Base-by-base conservation (phyloP, 306 rosid genomes). In the Citrullus colocynthis region DNA sequence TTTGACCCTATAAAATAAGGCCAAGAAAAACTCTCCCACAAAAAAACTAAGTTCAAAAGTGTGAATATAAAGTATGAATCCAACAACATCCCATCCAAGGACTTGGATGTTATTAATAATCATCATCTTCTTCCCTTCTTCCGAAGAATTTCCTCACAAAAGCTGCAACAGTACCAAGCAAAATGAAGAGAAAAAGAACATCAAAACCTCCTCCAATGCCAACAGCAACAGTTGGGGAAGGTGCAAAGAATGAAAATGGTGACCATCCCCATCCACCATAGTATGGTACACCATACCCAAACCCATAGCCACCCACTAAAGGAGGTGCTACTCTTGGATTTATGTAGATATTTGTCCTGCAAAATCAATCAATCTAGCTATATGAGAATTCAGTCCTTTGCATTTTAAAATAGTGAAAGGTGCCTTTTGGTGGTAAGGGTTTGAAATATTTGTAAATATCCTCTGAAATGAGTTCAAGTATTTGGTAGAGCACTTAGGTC, bases 261-360 rank as follows among this genome's bases (percentile, higher is more conserved):
- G 98, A 90, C 97, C 97, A 94, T 55, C 98, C 98, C 93, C 93
- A 94, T 8, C 98, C 94, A 30, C 98, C 96, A 42, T 78, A 93
- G 85, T 69, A 93, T 12, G 96, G 98, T 34, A 70, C 82, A 7
- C 98, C 98, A 44, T 75, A 92, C 14, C 97, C 97, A 16, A 84
- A 93, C 12, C 97, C 97, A 21, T 94, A 94, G 5, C 97, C 98
- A 71, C 98, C 98, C 1, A 78, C 93, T 54, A 94, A 84, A 3
- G 98, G 98, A 3, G 98, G 98, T 0, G 98, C 96, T 63, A 92
- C 84, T 0, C 78, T 91, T 63, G 98, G 98, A 83, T 95, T 95
- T 55, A 95, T 70, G 81, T 88, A 92, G 12, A 92, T 89, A 82
- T 95, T 95, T 73, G 92, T 89, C 91, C 98, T 94, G 86, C 85